Evolutionary conservation across 2,329 filamentous ascomycete species (phyloP), one percentile per base, ranked within the genome.

Genomic region (Malbranchea cinnamomea): DNA sequence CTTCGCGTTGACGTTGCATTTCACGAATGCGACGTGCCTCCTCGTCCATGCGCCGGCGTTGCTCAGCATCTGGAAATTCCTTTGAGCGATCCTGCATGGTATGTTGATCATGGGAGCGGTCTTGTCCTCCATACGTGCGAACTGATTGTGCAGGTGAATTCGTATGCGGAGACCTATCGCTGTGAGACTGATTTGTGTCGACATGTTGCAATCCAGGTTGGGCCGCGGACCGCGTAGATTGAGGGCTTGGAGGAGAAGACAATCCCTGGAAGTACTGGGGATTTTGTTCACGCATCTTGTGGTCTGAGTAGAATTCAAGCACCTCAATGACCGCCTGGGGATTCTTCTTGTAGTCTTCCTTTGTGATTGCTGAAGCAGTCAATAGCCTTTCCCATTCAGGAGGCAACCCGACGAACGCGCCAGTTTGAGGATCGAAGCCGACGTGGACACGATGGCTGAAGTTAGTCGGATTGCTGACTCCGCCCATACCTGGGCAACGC

Each of bases 311-410:
- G 47, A 78, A 78, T 40, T 76, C 70, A 14, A 78, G 56, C 8
- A 75, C 74, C 49, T 78, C 74, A 29, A 74, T 65, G 15, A 63
- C 71, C 35, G 74, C 83, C 60, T 87, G 78, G 4, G 89, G 89
- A 48, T 98, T 94, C 49, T 89, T 85, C 58, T 92, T 83, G 57
- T 95, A 95, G 53, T 98, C 89, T 48, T 98, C 89, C 57, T 94
- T 93, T 36, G 89, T 95, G 48, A 98, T 89, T 35, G 89, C 89
- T 2, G 89, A 95, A 6, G 84, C 85, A 48, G 89, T 95, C 42
- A 98, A 67, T 30, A 98, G 67, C 56, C 91, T 91, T 49, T 92
- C 89, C 89, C 89, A 98, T 62, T 98, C 89, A 4, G 83, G 77
- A 2, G 89, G 89, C 42, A 98, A 58, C 22, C 89, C 89, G 27